A percentile compares a stretch with the other conserved stretches of the same genome.
phyloP scores from a whole-genome alignment of 371 early-diverging fungal genomes.

The Umbelopsis sp. region DNA sequence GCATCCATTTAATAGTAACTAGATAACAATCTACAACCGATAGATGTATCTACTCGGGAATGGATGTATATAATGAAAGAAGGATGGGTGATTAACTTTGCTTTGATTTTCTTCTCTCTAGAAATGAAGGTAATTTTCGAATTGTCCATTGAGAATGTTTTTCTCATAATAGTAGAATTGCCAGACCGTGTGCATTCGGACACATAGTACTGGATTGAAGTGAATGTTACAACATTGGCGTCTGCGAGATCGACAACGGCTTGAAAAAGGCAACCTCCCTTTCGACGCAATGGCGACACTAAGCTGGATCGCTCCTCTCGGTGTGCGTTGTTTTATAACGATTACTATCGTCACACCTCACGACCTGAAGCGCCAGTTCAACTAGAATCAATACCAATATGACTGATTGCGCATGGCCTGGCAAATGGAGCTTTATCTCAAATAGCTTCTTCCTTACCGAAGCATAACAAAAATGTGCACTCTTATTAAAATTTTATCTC shows the following conservation, averaged over 20 bases:
- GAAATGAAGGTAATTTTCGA: slow-evolving; percentile 19
- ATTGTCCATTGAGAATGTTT: not conserved
- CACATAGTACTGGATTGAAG: too few relatives aligned
- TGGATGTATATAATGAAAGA: not conserved
- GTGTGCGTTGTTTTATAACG: too few relatives aligned
- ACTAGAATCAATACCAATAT: too few relatives aligned
- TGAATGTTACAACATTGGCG: too few relatives aligned
- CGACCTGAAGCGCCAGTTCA: too few relatives aligned
- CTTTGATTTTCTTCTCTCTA: not conserved
- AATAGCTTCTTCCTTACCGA: not conserved
- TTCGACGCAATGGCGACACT: too few relatives aligned
- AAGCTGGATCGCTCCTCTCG: too few relatives aligned
- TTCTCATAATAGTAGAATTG: not conserved
- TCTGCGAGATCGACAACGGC: too few relatives aligned
- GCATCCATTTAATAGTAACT: not conserved
- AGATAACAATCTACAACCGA: not conserved
- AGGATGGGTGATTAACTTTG: not conserved
- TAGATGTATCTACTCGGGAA: not conserved
- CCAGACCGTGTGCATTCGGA: too few relatives aligned
- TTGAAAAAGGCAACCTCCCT: too few relatives aligned
- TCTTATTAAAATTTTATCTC: not conserved
- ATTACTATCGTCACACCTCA: too few relatives aligned
- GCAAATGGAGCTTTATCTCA: not conserved
- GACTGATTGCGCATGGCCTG: too few relatives aligned
- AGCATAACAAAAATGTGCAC: not conserved